Base-by-base conservation (phyloP, 139 green algal species). In the Chlamydomonas sphaeroides region DNA sequence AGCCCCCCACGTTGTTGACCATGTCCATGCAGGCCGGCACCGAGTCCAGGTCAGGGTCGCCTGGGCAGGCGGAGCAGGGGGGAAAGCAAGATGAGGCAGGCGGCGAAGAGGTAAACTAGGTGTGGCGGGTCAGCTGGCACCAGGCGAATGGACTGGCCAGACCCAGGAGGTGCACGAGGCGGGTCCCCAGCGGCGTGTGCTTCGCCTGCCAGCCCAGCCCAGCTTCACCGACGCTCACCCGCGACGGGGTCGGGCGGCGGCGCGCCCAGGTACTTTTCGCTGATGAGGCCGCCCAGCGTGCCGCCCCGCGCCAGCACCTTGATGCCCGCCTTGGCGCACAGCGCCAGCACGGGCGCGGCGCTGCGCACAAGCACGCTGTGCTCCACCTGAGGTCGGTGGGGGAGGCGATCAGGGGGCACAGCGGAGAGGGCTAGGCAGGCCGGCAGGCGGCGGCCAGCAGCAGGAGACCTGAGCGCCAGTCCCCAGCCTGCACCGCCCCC, bases 281-380 rank as follows among this genome's bases (percentile, higher is more conserved):
- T 85, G 28, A 89, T 66, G 32, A 91, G 71, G 33, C 88, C 88
- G 30, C 71, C 80, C 76, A 91, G 65, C 8, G 84, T 76, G 23
- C 88, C 88, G 56, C 81, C 84, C 28, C 84, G 77, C 1, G 84
- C 80, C 41, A 91, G 61, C 70, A 91, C 87, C 84, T 91, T 91
- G 76, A 91, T 86, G 70, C 76, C 76, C 70, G 88, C 86, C 81
- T 80, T 48, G 33, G 65, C 69, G 33, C 73, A 84, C 69, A 88
- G 70, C 33, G 53, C 77, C 69, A 91, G 84, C 33, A 83, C 63
- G 11, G 68, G 35, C 26, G 35, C n/a, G 17, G 78, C 61, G 32
- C 45, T 79, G 7, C 87, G 70, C 49, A 89, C 80, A 0, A 72
- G 45, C 39, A 89, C 49, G 80, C 66, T 83, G 75, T 84, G 83